Evolutionary conservation across 2,329 filamentous ascomycete species (phyloP), one percentile per base, ranked within the genome.

Genomic region (Teratosphaeriaceae sp.): DNA sequence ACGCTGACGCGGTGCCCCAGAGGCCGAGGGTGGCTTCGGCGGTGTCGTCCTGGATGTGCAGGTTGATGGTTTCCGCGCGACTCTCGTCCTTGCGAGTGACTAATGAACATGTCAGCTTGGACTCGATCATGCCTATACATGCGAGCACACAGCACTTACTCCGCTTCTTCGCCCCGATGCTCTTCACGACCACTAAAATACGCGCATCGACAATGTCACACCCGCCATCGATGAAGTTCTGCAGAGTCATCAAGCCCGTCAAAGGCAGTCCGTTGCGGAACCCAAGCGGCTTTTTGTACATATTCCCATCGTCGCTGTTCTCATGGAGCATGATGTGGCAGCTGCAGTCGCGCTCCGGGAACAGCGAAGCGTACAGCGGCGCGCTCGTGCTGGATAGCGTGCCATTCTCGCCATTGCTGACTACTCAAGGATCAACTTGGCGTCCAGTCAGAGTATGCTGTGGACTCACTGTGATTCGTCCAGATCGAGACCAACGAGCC

Each of bases 31-130:
- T 62, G 3, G 70, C 71, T 46, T 71, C 69, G 1, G 68, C 69
- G 1, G 76, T 80, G 51, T 80, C 70, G 55, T 82, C 79, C 51
- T 78, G 78, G 8, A 81, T 60, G 3, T 65, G 62, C 3, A 81
- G 59, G 35, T 74, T 73, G 20, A 73, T 54, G 11, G 76, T 63
- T 22, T 74, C 66, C 1, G 66, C 62, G n/a, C 62, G 57, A 3
- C 54, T 64, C 30, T 69, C 65, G 21, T 66, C 68, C 48, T 73
- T 75, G 44, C 68, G 72, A 3, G 67, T 66, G 22, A 79, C 66
- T 62, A 52, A n/a, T 18, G 11, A 23, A 22, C 8, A 22, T n/a
- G n/a, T n/a, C n/a, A n/a, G n/a, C n/a, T n/a, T n/a, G n/a, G n/a
- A n/a, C n/a, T n/a, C n/a, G n/a, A n/a, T n/a, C n/a, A n/a, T n/a